Percentiles rank a stretch among this genome's conserved stretches.
Conservation (phyloP, 2,329 filamentous ascomycete genomes). For the Microdochium bolleyi region DNA sequence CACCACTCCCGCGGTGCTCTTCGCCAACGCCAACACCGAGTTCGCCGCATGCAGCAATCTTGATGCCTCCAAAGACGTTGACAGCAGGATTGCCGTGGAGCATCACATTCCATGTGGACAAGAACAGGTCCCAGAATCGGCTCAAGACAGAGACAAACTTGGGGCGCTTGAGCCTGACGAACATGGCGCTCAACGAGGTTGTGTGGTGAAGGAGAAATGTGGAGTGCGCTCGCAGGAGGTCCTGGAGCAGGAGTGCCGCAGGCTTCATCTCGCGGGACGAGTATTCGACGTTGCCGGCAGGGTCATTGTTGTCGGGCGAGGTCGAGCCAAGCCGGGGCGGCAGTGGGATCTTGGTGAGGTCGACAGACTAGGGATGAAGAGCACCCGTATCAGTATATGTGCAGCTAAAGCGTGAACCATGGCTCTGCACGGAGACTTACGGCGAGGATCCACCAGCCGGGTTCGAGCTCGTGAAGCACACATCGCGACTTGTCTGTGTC, state of each 20-base stretch:
- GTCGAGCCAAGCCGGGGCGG: conserved; percentile 42
- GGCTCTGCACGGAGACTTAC: conserved; percentile 40
- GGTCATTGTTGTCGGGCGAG: conserved; percentile 20
- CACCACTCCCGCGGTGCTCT: conserved; percentile 88
- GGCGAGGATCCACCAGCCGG: conserved; percentile 91
- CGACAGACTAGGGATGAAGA: conserved; percentile 53
- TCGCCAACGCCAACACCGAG: conserved; percentile 91
- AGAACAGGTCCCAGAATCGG: conserved; percentile 69
- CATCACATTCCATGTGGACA: conserved; percentile 78
- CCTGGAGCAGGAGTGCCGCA: conserved; percentile 65
- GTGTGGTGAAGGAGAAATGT: conserved; percentile 86
- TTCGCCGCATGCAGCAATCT: conserved; percentile 83
- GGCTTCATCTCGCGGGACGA: conserved; percentile 88
- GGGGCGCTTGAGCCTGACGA: conserved; percentile 52
- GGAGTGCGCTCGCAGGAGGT: conserved; percentile 74
- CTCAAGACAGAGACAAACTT: conserved; percentile 67
- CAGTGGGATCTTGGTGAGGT: conserved; percentile 65
- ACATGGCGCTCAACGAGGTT: conserved; percentile 62
- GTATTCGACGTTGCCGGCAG: conserved; percentile 58
- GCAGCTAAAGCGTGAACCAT: conserved; percentile 4
- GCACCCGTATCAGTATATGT: background rate
- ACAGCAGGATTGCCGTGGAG: conserved; percentile 82
- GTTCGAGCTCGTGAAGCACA: conserved; percentile 78
- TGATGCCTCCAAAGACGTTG: conserved; percentile 74
- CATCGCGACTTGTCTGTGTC: conserved; percentile 88